These are phyloP conservation scores for Tolypocladium ophioglossoides DNA, from an alignment of 2,329 filamentous ascomycete species.

Conservation along the genomic window DNA sequence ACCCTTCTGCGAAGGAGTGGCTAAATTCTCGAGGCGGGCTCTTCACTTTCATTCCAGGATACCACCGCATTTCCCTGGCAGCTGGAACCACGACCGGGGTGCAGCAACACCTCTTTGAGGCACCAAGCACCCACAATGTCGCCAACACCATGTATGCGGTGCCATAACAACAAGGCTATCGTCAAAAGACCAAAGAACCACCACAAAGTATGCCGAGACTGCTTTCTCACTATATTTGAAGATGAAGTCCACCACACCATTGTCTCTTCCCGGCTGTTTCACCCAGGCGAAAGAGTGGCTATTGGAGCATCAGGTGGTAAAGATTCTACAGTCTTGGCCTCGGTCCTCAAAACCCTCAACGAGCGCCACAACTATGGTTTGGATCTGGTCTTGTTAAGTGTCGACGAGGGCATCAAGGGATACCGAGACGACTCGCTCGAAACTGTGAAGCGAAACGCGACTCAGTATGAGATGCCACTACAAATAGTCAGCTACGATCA, in stretches of 20 bases:
- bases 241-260: slow-evolving; percentile 92
- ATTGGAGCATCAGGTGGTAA: slow-evolving; percentile 97
- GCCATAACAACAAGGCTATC: slow-evolving; percentile 66
- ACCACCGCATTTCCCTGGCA: background rate
- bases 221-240: slow-evolving; percentile 83
- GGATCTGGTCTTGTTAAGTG: slow-evolving; percentile 75
- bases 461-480: slow-evolving; percentile 83
- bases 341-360: slow-evolving; percentile 88
- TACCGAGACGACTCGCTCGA: slow-evolving; percentile 94
- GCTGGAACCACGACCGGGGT: background rate
- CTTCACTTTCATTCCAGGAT: background rate
- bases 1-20: background rate
- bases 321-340: slow-evolving; percentile 91
- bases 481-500: slow-evolving; percentile 90
- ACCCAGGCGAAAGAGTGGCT: slow-evolving; percentile 73
- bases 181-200: slow-evolving; percentile 94
- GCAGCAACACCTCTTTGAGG: background rate
- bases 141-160: slow-evolving; percentile 64
- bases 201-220: slow-evolving; percentile 81
- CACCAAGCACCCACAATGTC: slow-evolving; percentile 47
- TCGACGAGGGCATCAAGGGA: slow-evolving; percentile 95
- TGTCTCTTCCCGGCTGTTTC: slow-evolving; percentile 68
- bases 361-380: slow-evolving; percentile 80
- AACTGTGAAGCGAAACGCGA: slow-evolving; percentile 88
- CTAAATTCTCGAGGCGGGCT: background rate